Evolutionary conservation across 1,284 basidiomycete species (phyloP).

Genomic region (Apiotrichum mycotoxinovorans): DNA sequence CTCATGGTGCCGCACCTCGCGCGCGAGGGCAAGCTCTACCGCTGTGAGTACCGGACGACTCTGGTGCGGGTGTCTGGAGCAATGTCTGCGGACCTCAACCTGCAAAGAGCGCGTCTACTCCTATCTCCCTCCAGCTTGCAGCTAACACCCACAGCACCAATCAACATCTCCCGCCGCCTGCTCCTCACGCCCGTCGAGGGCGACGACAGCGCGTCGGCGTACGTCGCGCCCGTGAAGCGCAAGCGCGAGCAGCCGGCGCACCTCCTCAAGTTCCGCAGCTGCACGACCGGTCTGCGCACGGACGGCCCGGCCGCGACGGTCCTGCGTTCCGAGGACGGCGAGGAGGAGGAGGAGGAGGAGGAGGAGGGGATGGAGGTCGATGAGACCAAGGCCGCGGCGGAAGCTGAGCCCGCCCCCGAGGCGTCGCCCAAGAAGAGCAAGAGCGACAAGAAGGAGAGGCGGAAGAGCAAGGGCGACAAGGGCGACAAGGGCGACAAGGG

Average conservation of each 20-base stretch:
- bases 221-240: constrained; percentile 11
- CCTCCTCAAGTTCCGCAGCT: constrained; percentile 44
- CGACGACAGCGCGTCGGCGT: not conserved
- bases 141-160: constrained; percentile 31
- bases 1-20: constrained; percentile 37
- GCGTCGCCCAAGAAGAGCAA: constrained; percentile 5
- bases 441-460: constrained; percentile 4
- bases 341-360: not conserved
- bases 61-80: not conserved
- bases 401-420: not conserved
- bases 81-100: not conserved
- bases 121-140: no score
- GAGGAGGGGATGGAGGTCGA: not conserved
- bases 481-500: constrained; percentile 26
- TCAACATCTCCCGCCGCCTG: constrained; percentile 36
- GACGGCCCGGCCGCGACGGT: constrained; percentile 26
- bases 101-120: no score
- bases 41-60: constrained; percentile 38
- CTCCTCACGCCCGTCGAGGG: constrained; percentile 32
- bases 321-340: not conserved
- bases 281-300: constrained; percentile 36
- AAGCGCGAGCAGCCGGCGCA: constrained; percentile 37
- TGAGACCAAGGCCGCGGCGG: not conserved
- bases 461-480: constrained; percentile 8
- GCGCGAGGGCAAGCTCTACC: constrained; percentile 30